Base-by-base conservation (phyloP, 2,329 filamentous ascomycete genomes). In the Zarea fungicola region DNA sequence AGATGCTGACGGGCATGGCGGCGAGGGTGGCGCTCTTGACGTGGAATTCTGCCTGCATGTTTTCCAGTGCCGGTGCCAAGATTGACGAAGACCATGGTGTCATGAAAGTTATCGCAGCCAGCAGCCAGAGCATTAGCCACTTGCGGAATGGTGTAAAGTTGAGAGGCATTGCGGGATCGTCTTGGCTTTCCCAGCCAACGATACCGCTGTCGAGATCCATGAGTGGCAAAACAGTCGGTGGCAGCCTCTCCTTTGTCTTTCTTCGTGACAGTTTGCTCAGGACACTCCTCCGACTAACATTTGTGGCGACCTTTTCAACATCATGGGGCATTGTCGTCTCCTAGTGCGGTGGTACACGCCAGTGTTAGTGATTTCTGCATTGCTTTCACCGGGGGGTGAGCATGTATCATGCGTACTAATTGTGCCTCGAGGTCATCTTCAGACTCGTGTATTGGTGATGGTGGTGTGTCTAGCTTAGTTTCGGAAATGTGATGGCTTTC, bases 61-160 rank as follows among this genome's bases (percentile, higher is more conserved):
- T 60, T 1, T 52, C 50, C 46, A 77, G 73, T 26, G 73, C 74
- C 3, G 76, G 76, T 1, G 76, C 70, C 16, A 78, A 63, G 47
- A 85, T 84, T 1, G 81, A 81, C 6, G 81, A 84, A 0, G 81
- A 79, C 22, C 85, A 78, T 0, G 83, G 81, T 0, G 81, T 83
- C 58, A 85, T 77, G 54, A 85, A 77, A 8, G 81, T 84, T 59
- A 84, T 84, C 53, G 69, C 65, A 1, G 80, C 74, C 18, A 85
- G 72, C 16, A 80, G 71, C 41, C 72, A 62, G 6, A 78, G 74
- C 29, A 78, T 73, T 16, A 73, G 61, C 80, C 81, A 84, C 66
- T 84, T 84, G 55, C 73, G 76, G 16, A 62, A 60, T 6, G 56
- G 58, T 2, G 73, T 54, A 66, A 83, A 83, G 61, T 84, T 83